These are phyloP conservation scores for Sugiyamaella xylanicola DNA, from an alignment of 1,139 yeast species.

Conservation along the genomic window DNA sequence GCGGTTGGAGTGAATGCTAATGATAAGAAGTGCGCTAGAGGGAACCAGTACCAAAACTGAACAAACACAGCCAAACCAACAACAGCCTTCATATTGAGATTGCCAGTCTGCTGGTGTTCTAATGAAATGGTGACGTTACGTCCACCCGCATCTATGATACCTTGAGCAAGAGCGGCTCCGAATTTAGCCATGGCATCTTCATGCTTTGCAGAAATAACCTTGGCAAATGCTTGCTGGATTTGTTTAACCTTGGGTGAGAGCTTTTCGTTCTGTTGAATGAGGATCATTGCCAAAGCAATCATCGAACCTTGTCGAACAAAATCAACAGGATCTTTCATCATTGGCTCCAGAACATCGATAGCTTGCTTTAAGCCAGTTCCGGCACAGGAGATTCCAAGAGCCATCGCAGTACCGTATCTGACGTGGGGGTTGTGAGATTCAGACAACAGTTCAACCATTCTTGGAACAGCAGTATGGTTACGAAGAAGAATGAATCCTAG, in stretches of 20 bases:
- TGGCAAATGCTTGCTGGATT: slow-evolving; percentile 72
- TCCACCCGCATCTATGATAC: slow-evolving; percentile 98
- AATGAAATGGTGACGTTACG: slow-evolving; percentile 93
- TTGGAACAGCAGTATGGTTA: slow-evolving; percentile 91
- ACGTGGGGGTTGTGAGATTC: slow-evolving; percentile 98
- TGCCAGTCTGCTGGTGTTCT: slow-evolving; percentile 88
- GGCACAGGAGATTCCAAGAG: slow-evolving; percentile 95
- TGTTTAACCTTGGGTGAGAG: slow-evolving; percentile 78
- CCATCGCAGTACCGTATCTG: slow-evolving; percentile 97
- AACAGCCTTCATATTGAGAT: slow-evolving; percentile 85
- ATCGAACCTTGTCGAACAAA: slow-evolving; percentile 98
- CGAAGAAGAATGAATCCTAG: slow-evolving; percentile 89
- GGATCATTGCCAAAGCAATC: slow-evolving; percentile 88
- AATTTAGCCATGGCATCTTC: slow-evolving; percentile 97
- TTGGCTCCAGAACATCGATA: slow-evolving; percentile 86
- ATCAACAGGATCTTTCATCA: slow-evolving; percentile 92
- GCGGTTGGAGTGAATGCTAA: slow-evolving; percentile 93
- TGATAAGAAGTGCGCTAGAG: slow-evolving; percentile 88
- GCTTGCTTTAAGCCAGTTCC: slow-evolving; percentile 91
- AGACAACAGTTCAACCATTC: slow-evolving; percentile 87
- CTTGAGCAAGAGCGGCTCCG: slow-evolving; percentile 97
- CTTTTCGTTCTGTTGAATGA: slow-evolving; percentile 91
- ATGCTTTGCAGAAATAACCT: slow-evolving; percentile 79
- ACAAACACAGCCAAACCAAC: slow-evolving; percentile 88
- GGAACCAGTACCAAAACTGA: slow-evolving; percentile 99